Conservation (phyloP, 2,329 filamentous ascomycete genomes). For the Didymella pomorum region DNA sequence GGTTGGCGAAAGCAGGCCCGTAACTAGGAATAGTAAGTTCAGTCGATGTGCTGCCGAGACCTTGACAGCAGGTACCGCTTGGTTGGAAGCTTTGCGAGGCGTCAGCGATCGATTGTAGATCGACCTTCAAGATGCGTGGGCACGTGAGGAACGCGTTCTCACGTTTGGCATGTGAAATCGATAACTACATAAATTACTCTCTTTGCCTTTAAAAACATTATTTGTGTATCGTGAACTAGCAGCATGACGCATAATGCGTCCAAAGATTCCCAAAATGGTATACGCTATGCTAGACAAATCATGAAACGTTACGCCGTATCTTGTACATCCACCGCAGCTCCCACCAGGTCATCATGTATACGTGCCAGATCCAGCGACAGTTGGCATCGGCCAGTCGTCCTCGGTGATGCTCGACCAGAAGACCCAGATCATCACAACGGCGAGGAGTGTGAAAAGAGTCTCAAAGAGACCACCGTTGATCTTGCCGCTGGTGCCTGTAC, state of each 20-base stretch:
- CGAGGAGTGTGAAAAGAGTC: conserved; percentile 86
- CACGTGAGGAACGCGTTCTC: conserved; percentile 37
- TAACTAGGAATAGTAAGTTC: not conserved
- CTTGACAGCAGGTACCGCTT: not conserved
- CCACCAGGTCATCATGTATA: conserved; percentile 44
- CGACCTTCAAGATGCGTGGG: conserved; percentile 11
- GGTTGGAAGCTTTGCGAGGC: conserved; percentile 15
- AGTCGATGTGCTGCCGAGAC: conserved; percentile 5
- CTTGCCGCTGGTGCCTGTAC: conserved; percentile 79
- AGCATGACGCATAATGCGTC: conserved; percentile 40
- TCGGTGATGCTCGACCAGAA: conserved; percentile 99
- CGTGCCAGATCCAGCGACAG: conserved; percentile 49
- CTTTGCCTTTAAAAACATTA: conserved; percentile 40
- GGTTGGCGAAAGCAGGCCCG: too few relatives aligned
- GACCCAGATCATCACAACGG: conserved; percentile 84
- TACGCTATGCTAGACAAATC: conserved; percentile 51
- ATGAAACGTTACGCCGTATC: conserved; percentile 47
- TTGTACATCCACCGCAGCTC: conserved; percentile 30
- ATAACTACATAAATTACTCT: not conserved
- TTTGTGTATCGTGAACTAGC: conserved; percentile 41
- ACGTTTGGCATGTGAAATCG: conserved; percentile 30
- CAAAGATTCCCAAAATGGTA: conserved; percentile 47
- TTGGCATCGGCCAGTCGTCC: conserved; percentile 86
- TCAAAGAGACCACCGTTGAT: conserved; percentile 95
- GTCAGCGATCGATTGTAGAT: conserved; percentile 15